Base-by-base conservation (phyloP, 306 rosid genomes). In the Quercus aquifolioides region DNA sequence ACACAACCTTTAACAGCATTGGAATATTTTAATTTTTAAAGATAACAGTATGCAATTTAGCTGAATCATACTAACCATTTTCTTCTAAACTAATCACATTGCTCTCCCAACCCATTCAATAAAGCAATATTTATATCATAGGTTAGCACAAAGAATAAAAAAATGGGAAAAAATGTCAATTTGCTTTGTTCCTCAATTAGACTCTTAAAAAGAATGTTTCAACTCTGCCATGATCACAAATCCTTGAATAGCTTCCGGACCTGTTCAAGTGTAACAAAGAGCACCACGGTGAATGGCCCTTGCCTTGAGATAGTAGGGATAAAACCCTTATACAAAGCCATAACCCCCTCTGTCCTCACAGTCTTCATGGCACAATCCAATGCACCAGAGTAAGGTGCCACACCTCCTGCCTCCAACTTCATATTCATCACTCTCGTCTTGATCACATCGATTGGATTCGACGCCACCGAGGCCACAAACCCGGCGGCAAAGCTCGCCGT, bases 291-390 rank as follows among this genome's bases (percentile, higher is more conserved):
- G 25, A 76, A 76, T 1, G 74, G 80, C 1, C 80, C 80, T 11
- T 76, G 80, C 62, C 80, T 76, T 28, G 80, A 65, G n/a, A 77
- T 55, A 13, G 80, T 77, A 2, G 80, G 80, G 0, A 77, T 69
- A 17, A 77, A 77, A 17, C 80, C 80, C 35, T 77, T 77, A 10
- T 77, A 77, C 28, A 77, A 38, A 55, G 80, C 80, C 80, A 55
- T 28, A 3, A 57, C 25, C 4, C 80, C 80, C 23, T 77, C 80
- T 6, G 41, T 54, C 41, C 19, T 30, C 13, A 77, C 68, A 3
- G 80, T 77, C 67, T 77, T 77, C 74, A 55, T 9, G 8, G 67
- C 75, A 38, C 80, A 77, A 38, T 77, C 75, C 49, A 77, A 55
- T 3, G 80, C 80, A 33, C 80, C 69, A 0, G 74, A 26, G 80